A percentile compares a stretch with the other conserved stretches of the same genome.
Evolutionary conservation across 495 filamentous ascomycete genomes (phyloP).

Genomic region (Xylaria cubensis): DNA sequence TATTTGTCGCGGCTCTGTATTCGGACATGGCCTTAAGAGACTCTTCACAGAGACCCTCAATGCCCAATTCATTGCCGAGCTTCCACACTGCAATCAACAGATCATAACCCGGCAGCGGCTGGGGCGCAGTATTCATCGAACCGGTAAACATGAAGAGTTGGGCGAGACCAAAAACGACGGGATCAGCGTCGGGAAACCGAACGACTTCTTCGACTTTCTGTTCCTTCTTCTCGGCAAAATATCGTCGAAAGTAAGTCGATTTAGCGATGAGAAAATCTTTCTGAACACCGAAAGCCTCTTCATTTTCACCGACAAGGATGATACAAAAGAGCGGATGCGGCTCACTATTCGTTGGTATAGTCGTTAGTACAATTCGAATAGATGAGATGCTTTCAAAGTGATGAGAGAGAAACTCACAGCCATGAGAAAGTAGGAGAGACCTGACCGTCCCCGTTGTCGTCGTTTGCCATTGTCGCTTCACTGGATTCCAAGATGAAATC

Average conservation of each 20-base stretch:
- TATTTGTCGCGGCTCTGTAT: constrained; percentile 52
- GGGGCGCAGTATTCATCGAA: constrained; percentile 46
- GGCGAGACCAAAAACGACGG: constrained; percentile 55
- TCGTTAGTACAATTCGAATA: constrained; percentile 13
- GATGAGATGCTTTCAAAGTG: neutral
- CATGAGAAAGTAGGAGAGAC: constrained; percentile 33
- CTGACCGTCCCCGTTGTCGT: constrained; percentile 2
- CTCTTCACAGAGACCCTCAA: constrained; percentile 58
- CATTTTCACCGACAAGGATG: constrained; percentile 56
- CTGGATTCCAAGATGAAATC: neutral
- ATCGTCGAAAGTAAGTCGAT: constrained; percentile 51
- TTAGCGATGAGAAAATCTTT: constrained; percentile 60
- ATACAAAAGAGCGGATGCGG: constrained; percentile 62
- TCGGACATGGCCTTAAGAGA: constrained; percentile 60
- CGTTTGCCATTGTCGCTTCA: constrained; percentile 8
- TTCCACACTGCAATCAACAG: constrained; percentile 60
- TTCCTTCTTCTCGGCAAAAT: constrained; percentile 43
- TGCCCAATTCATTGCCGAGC: constrained; percentile 55
- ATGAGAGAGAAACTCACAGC: constrained; percentile 33
- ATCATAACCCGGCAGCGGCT: constrained; percentile 54
- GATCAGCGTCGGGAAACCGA: constrained; percentile 50
- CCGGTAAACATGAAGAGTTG: constrained; percentile 62
- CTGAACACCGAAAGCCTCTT: constrained; percentile 60
- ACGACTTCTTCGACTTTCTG: constrained; percentile 54
- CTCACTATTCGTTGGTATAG: constrained; percentile 40